Conservation (phyloP, 2,329 filamentous ascomycete species). For the Teratosphaeriaceae sp. region DNA sequence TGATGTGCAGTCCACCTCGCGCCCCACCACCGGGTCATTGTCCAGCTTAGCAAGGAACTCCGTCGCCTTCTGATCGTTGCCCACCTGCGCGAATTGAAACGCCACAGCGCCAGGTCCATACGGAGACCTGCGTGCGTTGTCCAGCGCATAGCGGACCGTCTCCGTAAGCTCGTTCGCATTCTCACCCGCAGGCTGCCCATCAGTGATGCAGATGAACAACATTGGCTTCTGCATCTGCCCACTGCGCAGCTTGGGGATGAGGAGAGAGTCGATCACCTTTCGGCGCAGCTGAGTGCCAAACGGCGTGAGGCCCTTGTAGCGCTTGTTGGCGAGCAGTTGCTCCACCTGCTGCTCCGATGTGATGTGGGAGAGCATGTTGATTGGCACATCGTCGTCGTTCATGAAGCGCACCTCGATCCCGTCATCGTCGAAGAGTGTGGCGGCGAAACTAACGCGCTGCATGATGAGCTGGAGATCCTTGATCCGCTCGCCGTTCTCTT, state of each 20-base stretch:
- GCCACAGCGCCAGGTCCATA: slow-evolving; percentile 52
- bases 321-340: slow-evolving; percentile 50
- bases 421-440: slow-evolving; percentile 63
- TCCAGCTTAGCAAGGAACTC: slow-evolving; percentile 60
- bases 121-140: slow-evolving; percentile 43
- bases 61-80: slow-evolving; percentile 58
- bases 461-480: slow-evolving; percentile 60
- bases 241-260: slow-evolving; percentile 47
- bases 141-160: slow-evolving; percentile 49
- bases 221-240: slow-evolving; percentile 56
- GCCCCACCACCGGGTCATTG: slow-evolving; percentile 54
- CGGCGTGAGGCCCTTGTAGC: slow-evolving; percentile 60
- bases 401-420: slow-evolving; percentile 64
- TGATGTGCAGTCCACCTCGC: slow-evolving; percentile 60
- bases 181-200: slow-evolving; percentile 60
- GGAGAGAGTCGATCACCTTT: slow-evolving; percentile 58
- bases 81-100: slow-evolving; percentile 64
- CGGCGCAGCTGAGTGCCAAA: slow-evolving; percentile 57
- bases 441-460: slow-evolving; percentile 55
- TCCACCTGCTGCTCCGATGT: slow-evolving; percentile 52
- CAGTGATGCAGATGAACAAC: slow-evolving; percentile 59
- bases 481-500: slow-evolving; percentile 60
- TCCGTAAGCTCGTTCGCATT: slow-evolving; percentile 50
- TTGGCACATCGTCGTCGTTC: slow-evolving; percentile 50
- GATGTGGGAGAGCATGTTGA: slow-evolving; percentile 48